phyloP scores from a whole-genome alignment of 768 basidiomycete species.

The Chalciporus sphaerocephalus region DNA sequence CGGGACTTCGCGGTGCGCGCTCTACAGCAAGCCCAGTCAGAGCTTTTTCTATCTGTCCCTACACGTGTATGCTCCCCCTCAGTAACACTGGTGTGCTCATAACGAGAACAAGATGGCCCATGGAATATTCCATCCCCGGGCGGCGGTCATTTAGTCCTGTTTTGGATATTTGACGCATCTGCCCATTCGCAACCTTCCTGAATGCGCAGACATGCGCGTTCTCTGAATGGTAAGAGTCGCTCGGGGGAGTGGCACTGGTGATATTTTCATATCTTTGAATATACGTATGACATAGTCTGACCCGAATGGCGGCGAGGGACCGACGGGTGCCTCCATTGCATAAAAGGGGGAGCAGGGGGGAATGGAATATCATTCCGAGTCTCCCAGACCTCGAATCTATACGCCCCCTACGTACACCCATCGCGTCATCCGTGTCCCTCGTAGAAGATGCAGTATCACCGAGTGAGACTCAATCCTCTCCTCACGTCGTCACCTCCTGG shows the following conservation, averaged over 20 bases:
- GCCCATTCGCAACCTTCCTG: not conserved
- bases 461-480: conserved; percentile 15
- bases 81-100: conserved; percentile 4
- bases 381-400: not conserved
- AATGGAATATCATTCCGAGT: not conserved
- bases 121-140: not conserved
- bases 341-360: conserved; percentile 11
- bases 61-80: not conserved
- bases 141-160: conserved; percentile 8
- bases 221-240: conserved; percentile 16
- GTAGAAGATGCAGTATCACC: conserved; percentile 15
- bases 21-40: conserved; percentile 24
- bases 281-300: not conserved
- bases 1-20: not conserved
- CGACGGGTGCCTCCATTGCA: conserved; percentile 1
- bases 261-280: not conserved
- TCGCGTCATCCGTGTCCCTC: not conserved
- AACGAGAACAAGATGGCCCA: not conserved
- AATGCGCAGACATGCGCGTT: not conserved
- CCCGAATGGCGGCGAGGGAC: not conserved
- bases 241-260: conserved; percentile 8
- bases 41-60: conserved; percentile 1
- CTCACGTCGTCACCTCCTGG: conserved; percentile 13
- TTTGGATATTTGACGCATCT: conserved; percentile 3
- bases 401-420: conserved; percentile 1